Percentiles rank a stretch among this genome's conserved stretches.
Evolutionary conservation across 1,284 basidiomycete genomes (phyloP).

Genomic region (Ganoderma lingzhi): DNA sequence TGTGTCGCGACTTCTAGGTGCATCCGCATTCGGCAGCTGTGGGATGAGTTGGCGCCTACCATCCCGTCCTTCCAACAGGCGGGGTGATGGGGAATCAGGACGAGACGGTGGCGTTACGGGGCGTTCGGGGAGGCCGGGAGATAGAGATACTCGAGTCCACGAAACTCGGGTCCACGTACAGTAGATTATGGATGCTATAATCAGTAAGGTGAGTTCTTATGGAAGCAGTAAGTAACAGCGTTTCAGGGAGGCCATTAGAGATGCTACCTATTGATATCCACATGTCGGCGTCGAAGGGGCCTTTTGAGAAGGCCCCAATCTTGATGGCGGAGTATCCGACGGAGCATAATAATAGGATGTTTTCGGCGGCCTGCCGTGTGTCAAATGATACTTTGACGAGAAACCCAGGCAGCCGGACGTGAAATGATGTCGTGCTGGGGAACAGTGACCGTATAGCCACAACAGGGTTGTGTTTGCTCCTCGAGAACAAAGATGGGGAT

Average conservation of each 20-base stretch:
- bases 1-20: conserved; percentile 43
- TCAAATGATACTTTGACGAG: conserved; percentile 60
- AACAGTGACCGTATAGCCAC: conserved; percentile 45
- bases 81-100: conserved; percentile 53
- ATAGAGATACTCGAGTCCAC: conserved; percentile 42
- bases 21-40: conserved; percentile 9
- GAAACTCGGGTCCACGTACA: conserved; percentile 67
- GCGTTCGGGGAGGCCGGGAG: conserved; percentile 36
- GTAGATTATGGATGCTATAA: conserved; percentile 67
- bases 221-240: conserved; percentile 25
- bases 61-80: conserved; percentile 54
- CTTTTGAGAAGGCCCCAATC: conserved; percentile 36
- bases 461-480: conserved; percentile 32
- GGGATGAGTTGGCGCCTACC: conserved; percentile 32
- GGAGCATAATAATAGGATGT: conserved; percentile 59
- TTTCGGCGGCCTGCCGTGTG: conserved; percentile 64
- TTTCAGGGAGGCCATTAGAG: conserved; percentile 5
- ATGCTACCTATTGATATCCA: conserved; percentile 55
- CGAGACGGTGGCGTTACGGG: conserved; percentile 41
- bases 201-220: conserved; percentile 67
- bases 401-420: conserved; percentile 51
- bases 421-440: conserved; percentile 52
- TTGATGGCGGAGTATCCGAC: conserved; percentile 52
- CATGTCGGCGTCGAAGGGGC: conserved; percentile 39
- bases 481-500: conserved; percentile 41